Conservation (phyloP, 1,284 basidiomycete genomes). For the Heimioporus retisporus region DNA sequence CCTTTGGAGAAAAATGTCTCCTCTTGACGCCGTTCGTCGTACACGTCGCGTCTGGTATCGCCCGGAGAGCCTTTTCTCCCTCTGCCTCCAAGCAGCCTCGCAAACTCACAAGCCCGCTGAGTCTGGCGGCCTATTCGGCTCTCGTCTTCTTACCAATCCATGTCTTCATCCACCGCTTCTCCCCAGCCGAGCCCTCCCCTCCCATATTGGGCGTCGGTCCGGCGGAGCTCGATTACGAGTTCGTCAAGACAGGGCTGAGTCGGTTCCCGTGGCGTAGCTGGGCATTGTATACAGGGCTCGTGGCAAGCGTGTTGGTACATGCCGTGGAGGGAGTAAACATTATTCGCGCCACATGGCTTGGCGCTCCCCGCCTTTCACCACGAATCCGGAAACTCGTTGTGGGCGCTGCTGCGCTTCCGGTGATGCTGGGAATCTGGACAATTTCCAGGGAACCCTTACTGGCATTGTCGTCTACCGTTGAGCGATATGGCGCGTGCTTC, state of each 20-base stretch:
- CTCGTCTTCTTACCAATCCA: constrained; percentile 71
- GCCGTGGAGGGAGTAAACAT: constrained; percentile 65
- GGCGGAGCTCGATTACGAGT: constrained; percentile 79
- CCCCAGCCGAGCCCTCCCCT: constrained; percentile 47
- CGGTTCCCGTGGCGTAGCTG: constrained; percentile 70
- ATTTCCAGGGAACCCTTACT: constrained; percentile 68
- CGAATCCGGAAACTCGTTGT: constrained; percentile 46
- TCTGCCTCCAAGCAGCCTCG: constrained; percentile 43
- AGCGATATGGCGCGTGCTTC: constrained; percentile 55
- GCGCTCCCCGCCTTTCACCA: constrained; percentile 22
- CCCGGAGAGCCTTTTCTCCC: constrained; percentile 63
- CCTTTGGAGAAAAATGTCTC: constrained; percentile 70
- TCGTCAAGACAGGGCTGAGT: constrained; percentile 72
- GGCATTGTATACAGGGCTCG: constrained; percentile 68
- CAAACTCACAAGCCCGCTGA: constrained; percentile 58
- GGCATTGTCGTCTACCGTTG: constrained; percentile 60
- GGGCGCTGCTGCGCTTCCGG: constrained; percentile 54
- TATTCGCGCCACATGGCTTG: constrained; percentile 56
- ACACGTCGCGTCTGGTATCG: constrained; percentile 65
- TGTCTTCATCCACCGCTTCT: constrained; percentile 67
- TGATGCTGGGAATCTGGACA: constrained; percentile 62
- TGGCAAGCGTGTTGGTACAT: constrained; percentile 63
- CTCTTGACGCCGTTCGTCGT: constrained; percentile 67
- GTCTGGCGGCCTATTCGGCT: constrained; percentile 65
- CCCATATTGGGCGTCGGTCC: constrained; percentile 73